These are phyloP conservation scores for Talaromyces sp. DNA, from an alignment of 2,329 filamentous ascomycete genomes.

Conservation along the genomic window DNA sequence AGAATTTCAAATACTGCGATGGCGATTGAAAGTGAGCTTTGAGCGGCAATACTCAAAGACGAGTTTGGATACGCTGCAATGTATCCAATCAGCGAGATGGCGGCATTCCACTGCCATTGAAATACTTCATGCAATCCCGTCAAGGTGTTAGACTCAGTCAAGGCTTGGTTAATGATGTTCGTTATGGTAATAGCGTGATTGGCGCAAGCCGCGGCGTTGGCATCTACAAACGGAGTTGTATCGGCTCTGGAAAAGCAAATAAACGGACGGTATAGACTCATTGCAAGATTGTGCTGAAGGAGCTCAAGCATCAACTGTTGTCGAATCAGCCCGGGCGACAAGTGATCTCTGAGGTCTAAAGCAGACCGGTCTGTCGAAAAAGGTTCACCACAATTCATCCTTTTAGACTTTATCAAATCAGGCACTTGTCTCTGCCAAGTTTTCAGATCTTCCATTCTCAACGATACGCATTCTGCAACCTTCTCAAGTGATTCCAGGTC, in stretches of 20 bases:
- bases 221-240: not conserved
- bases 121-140: slow-evolving; percentile 5
- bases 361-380: slow-evolving; percentile 7
- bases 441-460: not conserved
- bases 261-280: slow-evolving; percentile 9
- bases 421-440: slow-evolving; percentile 4
- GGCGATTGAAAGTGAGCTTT: not conserved
- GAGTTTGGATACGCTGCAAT: slow-evolving; percentile 1
- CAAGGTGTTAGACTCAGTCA: slow-evolving; percentile 3
- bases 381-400: slow-evolving; percentile 1
- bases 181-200: slow-evolving; percentile 9
- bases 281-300: slow-evolving; percentile 5
- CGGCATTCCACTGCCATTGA: slow-evolving; percentile 11
- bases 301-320: slow-evolving; percentile 7
- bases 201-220: not conserved
- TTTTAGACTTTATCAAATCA: slow-evolving; percentile 4
- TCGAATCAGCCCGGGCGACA: slow-evolving; percentile 4
- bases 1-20: slow-evolving; percentile 8
- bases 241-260: slow-evolving; percentile 1
- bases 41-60: not conserved
- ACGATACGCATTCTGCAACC: slow-evolving; percentile 1
- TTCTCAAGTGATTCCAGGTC: not conserved
- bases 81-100: slow-evolving; percentile 4
- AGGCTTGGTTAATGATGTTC: slow-evolving; percentile 4
- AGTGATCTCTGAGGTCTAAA: slow-evolving; percentile 3